Base-by-base conservation (phyloP, 2,329 filamentous ascomycete genomes). In the Xylariaceae sp. region DNA sequence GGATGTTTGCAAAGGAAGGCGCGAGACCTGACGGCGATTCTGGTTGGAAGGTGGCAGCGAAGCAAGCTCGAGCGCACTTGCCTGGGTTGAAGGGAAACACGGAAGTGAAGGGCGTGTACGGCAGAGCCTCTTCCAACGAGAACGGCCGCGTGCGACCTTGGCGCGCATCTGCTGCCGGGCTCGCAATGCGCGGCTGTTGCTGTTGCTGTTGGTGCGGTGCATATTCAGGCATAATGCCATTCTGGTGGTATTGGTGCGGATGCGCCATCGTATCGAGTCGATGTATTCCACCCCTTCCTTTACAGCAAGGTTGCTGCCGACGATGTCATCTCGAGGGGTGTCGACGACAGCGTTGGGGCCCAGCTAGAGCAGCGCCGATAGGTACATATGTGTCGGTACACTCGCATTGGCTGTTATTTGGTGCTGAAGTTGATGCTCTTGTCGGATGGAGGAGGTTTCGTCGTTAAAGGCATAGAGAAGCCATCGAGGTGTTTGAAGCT, bases 51-150 rank as follows among this genome's bases (percentile, higher is more conserved):
- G 46, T 39, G 39, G 27, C 10, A 43, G 40, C 19, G 39, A 57
- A 44, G 47, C 39, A 31, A 27, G 53, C 47, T 54, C 49, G 51
- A 22, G 15, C 45, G 53, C 48, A 62, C 75, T 56, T 69, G 90
- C 89, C 83, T 58, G 87, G 80, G 66, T 87, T 82, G 67, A 92
- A 89, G 2, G 89, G 88, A 45, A 89, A 78, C 43, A 91, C 86
- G 3, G 87, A 90, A 43, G 85, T 88, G 65, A 92, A 85, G 19
- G 89, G 89, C 45, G 88, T 89, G 69, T 85, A 91, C n/a, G 87
- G 86, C 41, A 94, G 75, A 30, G 88, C 88, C 63, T 94, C 87
- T 49, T 86, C 80, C 11, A 94, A 78, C 3, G 79, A 80, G 63
- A 85, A 82, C 1, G 83, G 76, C 47, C 75, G 59, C 17, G 53